phyloP scores from a whole-genome alignment of 768 basidiomycete species.

The Lactarius vividus region DNA sequence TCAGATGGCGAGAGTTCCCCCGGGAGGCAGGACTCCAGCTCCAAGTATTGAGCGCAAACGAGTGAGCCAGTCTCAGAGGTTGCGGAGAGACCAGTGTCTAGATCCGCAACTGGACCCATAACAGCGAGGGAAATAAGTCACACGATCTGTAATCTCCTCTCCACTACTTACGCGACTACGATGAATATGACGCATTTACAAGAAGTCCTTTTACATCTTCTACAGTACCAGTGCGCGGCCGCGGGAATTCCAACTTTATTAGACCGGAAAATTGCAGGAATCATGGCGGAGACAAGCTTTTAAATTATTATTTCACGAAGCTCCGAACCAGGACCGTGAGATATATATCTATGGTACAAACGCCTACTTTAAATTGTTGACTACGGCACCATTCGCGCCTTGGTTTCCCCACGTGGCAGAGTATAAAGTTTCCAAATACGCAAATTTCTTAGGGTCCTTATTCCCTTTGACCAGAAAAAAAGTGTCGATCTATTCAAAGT shows the following conservation, averaged over 20 bases:
- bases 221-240: no score
- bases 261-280: no score
- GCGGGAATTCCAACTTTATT: no score
- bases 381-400: not conserved
- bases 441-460: not conserved
- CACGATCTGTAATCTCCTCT: not conserved
- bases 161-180: no score
- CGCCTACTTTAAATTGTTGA: not conserved
- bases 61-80: not conserved
- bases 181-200: no score
- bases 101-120: not conserved
- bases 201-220: no score
- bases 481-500: constrained; percentile 17
- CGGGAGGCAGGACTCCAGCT: no score
- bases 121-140: not conserved
- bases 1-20: no score
- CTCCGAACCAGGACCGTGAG: no score
- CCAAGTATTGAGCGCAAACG: no score
- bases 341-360: constrained; percentile 2
- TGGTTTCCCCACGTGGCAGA: not conserved
- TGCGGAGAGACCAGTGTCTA: not conserved
- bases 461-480: not conserved
- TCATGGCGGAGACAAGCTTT: no score
- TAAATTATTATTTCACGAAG: no score
- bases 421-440: not conserved